These are phyloP conservation scores for Lepraria neglecta DNA, from an alignment of 495 filamentous ascomycete species.

Conservation along the genomic window DNA sequence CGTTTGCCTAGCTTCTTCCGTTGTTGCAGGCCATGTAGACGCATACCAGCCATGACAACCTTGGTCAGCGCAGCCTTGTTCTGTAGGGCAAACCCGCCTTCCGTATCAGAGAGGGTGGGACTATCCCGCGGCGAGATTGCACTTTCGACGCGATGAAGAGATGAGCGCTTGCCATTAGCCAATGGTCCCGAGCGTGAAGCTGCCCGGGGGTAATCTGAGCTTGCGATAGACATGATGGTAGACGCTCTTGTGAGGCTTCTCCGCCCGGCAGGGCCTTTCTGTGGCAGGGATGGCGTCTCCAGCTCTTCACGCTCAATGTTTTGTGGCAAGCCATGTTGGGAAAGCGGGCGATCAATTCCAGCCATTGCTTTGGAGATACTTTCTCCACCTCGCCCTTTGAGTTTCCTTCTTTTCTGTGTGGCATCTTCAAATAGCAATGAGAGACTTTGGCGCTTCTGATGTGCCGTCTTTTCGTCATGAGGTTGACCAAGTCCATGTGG, in stretches of 20 bases:
- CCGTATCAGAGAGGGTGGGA: conserved; percentile 38
- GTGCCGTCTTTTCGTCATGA: conserved; percentile 24
- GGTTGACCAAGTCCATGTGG: neutral
- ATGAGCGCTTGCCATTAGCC: conserved; percentile 22
- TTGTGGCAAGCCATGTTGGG: neutral
- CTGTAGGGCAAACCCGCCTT: conserved; percentile 38
- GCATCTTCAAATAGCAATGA: conserved; percentile 54
- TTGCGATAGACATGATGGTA: conserved; percentile 4
- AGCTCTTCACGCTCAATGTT: neutral
- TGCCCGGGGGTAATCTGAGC: conserved; percentile 4
- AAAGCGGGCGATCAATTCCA: conserved; percentile 16
- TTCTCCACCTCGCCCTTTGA: conserved; percentile 50
- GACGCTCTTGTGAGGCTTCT: conserved; percentile 18
- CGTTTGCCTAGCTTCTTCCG: conserved; percentile 28
- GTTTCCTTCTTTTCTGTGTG: conserved; percentile 48
- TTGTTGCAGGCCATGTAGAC: conserved; percentile 55
- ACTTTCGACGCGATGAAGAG: conserved; percentile 25
- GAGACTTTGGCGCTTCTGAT: conserved; percentile 51
- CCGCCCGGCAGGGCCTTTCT: conserved; percentile 9
- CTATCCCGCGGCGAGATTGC: conserved; percentile 11
- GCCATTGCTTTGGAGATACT: conserved; percentile 53
- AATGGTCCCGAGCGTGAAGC: neutral
- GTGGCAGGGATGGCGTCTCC: neutral
- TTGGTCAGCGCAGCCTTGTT: conserved; percentile 43
- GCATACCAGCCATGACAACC: conserved; percentile 55